phyloP scores from a whole-genome alignment of 2,329 filamentous ascomycete species.

The Leptodontidium sp. region DNA sequence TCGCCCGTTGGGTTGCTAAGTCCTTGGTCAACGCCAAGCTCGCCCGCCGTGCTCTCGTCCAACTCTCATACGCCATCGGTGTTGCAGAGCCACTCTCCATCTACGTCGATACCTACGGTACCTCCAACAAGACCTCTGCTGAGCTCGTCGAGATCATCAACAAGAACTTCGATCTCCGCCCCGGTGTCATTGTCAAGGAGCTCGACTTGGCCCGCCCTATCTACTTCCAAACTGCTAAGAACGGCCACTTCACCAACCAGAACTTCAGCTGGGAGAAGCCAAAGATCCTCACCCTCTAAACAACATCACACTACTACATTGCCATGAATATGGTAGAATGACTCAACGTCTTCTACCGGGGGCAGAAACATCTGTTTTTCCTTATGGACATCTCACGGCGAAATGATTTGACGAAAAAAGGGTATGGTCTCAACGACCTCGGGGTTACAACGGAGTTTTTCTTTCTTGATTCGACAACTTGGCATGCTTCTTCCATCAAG shows the following conservation, averaged over 20 bases:
- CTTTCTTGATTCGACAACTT: conserved; percentile 27
- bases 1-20: conserved; percentile 99
- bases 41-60: conserved; percentile 90
- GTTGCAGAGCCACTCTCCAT: conserved; percentile 97
- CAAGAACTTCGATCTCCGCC: conserved; percentile 96
- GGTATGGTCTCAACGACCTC: conserved; percentile 48
- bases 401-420: conserved; percentile 46
- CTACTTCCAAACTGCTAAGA: conserved; percentile 99
- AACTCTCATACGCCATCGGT: conserved; percentile 99
- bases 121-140: conserved; percentile 85
- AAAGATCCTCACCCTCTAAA: conserved; percentile 91
- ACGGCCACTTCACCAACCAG: conserved; percentile 99
- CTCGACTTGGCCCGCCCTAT: conserved; percentile 91
- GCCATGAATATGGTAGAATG: conserved; percentile 39
- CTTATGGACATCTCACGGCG: conserved; percentile 44
- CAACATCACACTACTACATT: conserved; percentile 35
- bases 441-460: conserved; percentile 40
- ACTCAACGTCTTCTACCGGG: conserved; percentile 46
- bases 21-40: conserved; percentile 90
- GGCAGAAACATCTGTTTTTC: conserved; percentile 39
- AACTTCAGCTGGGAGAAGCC: conserved; percentile 98
- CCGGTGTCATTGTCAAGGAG: conserved; percentile 98
- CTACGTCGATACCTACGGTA: conserved; percentile 98
- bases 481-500: conserved; percentile 27
- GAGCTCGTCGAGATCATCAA: conserved; percentile 95